These are phyloP conservation scores for Fomitiporia mediterranea DNA, from an alignment of 1,284 basidiomycete species.

Conservation along the genomic window DNA sequence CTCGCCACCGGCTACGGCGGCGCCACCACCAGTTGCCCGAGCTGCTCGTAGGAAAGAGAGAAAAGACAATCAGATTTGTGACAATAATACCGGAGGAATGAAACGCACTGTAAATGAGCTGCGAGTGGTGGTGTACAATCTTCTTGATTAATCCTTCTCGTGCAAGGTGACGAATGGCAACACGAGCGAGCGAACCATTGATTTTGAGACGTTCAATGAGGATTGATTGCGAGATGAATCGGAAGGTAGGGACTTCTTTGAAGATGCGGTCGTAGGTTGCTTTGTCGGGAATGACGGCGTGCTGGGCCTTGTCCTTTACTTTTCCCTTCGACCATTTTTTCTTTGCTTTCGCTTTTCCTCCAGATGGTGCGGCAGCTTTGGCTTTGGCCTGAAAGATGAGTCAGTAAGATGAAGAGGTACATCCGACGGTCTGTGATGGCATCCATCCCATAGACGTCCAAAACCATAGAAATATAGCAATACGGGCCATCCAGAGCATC, in stretches of 20 bases:
- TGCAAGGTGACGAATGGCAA: conserved; percentile 92
- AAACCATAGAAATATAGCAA: background rate
- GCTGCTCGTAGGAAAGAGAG: conserved; percentile 6
- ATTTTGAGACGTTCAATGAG: conserved; percentile 97
- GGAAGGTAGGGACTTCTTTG: conserved; percentile 99
- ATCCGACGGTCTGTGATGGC: background rate
- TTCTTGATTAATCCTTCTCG: conserved; percentile 95
- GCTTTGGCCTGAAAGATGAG: conserved; percentile 62
- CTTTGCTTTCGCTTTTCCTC: conserved; percentile 90
- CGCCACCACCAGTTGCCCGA: conserved; percentile 9
- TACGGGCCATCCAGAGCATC: background rate
- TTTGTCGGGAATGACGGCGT: conserved; percentile 94
- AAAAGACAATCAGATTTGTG: background rate
- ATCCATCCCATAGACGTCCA: conserved; percentile 6
- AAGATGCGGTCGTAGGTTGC: conserved; percentile 89
- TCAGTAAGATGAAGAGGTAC: background rate
- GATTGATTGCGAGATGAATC: conserved; percentile 96
- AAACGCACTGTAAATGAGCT: conserved; percentile 88
- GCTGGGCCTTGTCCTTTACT: conserved; percentile 98
- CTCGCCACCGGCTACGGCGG: background rate
- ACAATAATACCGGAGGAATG: background rate
- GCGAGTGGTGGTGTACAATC: conserved; percentile 93
- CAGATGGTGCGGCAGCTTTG: conserved; percentile 62
- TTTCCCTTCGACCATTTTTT: conserved; percentile 99
- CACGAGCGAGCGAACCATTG: conserved; percentile 91